phyloP scores from a whole-genome alignment of 2,329 filamentous ascomycete species.

The Penicillium hesseltinei region DNA sequence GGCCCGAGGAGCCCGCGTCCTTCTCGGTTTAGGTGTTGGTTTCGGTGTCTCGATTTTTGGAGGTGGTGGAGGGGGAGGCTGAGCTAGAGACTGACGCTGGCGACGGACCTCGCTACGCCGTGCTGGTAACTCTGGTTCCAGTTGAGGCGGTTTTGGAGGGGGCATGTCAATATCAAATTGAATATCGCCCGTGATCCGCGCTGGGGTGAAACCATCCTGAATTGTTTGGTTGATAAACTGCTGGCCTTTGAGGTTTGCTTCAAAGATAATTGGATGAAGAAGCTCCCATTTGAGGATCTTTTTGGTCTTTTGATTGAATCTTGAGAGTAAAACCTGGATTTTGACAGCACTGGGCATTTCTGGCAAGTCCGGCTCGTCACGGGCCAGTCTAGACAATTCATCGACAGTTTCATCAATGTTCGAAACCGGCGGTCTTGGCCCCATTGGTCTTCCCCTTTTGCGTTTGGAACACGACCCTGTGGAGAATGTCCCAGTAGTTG shows the following conservation, averaged over 20 bases:
- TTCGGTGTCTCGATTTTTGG: neutral
- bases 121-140: constrained; percentile 7
- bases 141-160: neutral
- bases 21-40: neutral
- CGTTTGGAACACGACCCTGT: constrained; percentile 36
- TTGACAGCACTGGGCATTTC: constrained; percentile 13
- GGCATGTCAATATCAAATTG: constrained; percentile 32
- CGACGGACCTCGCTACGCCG: constrained; percentile 2
- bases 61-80: neutral
- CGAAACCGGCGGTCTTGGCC: constrained; percentile 4
- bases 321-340: constrained; percentile 22
- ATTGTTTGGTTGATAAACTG: constrained; percentile 42
- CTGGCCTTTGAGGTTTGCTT: constrained; percentile 21
- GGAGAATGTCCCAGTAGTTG: constrained; percentile 46
- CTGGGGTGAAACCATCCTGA: constrained; percentile 30
- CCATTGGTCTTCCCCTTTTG: constrained; percentile 12
- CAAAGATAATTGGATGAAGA: constrained; percentile 31
- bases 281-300: constrained; percentile 41
- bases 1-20: neutral
- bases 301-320: constrained; percentile 34
- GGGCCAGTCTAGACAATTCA: constrained; percentile 33
- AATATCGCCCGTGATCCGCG: constrained; percentile 34
- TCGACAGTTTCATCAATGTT: constrained; percentile 23
- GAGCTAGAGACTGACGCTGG: neutral
- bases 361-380: constrained; percentile 7